phyloP scores from a whole-genome alignment of 2,329 filamentous ascomycete genomes.

The Trichoderma gracile region DNA sequence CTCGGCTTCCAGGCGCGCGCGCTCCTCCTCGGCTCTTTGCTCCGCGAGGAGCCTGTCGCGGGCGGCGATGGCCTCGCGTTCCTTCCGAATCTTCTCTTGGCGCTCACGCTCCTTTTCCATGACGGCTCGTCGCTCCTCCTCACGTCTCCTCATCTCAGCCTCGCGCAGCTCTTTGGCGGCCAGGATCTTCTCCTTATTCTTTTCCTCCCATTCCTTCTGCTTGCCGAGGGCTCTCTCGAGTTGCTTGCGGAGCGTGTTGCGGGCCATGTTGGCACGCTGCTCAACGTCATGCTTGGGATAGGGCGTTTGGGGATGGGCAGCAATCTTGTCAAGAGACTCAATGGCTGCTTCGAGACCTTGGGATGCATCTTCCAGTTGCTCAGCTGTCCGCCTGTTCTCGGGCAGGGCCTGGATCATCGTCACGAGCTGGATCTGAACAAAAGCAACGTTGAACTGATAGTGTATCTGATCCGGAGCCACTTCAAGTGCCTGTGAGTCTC shows the following conservation, averaged over 20 bases:
- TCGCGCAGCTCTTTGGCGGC: constrained; percentile 79
- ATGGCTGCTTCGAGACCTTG: constrained; percentile 85
- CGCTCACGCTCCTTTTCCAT: constrained; percentile 71
- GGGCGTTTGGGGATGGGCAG: constrained; percentile 66
- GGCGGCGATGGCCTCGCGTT: constrained; percentile 78
- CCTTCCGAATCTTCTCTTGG: constrained; percentile 79
- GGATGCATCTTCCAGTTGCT: constrained; percentile 78
- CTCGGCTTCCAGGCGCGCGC: constrained; percentile 61
- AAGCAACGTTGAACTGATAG: constrained; percentile 96
- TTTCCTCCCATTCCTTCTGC: constrained; percentile 89
- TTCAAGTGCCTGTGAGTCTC: constrained; percentile 61
- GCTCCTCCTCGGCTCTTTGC: constrained; percentile 50
- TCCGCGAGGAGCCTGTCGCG: constrained; percentile 72
- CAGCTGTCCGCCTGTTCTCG: constrained; percentile 74
- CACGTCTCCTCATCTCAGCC: constrained; percentile 73
- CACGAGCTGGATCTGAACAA: constrained; percentile 93
- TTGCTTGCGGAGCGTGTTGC: constrained; percentile 91
- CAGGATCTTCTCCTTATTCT: constrained; percentile 84
- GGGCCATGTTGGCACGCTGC: constrained; percentile 94
- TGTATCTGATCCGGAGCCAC: constrained; percentile 81
- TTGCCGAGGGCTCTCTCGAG: constrained; percentile 80
- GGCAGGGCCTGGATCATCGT: constrained; percentile 72
- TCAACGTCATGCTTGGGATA: constrained; percentile 91
- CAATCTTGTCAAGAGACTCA: constrained; percentile 65
- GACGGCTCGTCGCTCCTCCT: constrained; percentile 70